Evolutionary conservation across 176 grass and related monocot species (phyloP).

Genomic region (Paspalum notatum): DNA sequence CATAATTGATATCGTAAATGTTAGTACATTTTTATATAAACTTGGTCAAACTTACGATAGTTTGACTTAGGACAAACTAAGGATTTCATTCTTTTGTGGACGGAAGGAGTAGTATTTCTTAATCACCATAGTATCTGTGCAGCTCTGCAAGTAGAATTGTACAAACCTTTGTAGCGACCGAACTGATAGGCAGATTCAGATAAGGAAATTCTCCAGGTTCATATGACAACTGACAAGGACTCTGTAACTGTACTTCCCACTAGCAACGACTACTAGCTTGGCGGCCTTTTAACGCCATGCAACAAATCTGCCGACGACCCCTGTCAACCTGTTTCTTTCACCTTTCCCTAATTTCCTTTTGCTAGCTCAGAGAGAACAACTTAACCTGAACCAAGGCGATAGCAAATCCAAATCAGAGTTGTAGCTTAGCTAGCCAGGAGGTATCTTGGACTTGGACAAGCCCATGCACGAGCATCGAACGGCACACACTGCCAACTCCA

Average conservation of each 20-base stretch:
- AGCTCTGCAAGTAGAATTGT: background rate
- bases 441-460: slow-evolving; percentile 17
- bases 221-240: slow-evolving; percentile 33
- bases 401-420: slow-evolving; percentile 5
- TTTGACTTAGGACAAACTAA: too few relatives aligned
- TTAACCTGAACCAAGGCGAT: slow-evolving; percentile 37
- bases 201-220: slow-evolving; percentile 11
- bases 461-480: slow-evolving; percentile 24
- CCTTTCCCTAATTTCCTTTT: background rate
- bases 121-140: background rate
- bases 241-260: slow-evolving; percentile 32
- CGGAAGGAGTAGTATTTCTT: too few relatives aligned
- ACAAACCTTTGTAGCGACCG: background rate
- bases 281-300: slow-evolving; percentile 49
- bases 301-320: slow-evolving; percentile 21
- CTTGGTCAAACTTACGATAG: too few relatives aligned
- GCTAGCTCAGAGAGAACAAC: slow-evolving; percentile 19
- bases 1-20: too few relatives aligned
- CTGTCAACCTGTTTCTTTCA: background rate
- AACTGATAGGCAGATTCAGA: background rate
- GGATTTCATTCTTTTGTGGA: too few relatives aligned
- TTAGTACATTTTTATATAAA: too few relatives aligned
- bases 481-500: background rate
- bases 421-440: slow-evolving; percentile 22
- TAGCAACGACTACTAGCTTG: slow-evolving; percentile 43